Evolutionary conservation across 2,329 filamentous ascomycete species (phyloP).

Genomic region (Scedosporium minutisporum): DNA sequence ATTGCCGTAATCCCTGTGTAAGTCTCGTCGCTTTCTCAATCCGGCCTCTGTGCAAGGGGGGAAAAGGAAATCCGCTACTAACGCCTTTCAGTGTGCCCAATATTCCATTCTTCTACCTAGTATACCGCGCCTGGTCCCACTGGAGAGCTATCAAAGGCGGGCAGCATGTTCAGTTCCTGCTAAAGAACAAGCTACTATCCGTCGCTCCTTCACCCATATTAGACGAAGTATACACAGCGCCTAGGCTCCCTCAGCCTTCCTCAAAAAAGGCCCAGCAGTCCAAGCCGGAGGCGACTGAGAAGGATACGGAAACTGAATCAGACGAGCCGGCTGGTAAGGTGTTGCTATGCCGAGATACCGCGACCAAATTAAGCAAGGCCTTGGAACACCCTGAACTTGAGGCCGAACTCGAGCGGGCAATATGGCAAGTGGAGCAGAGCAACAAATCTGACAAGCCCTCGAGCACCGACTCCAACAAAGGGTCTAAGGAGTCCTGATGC

Average conservation of each 20-base stretch:
- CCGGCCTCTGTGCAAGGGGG: background rate
- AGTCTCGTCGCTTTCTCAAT: slow-evolving; percentile 24
- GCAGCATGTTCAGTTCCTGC: slow-evolving; percentile 72
- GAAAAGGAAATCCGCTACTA: background rate
- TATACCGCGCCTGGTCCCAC: slow-evolving; percentile 85
- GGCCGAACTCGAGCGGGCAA: slow-evolving; percentile 64
- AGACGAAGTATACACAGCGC: slow-evolving; percentile 57
- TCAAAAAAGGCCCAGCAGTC: slow-evolving; percentile 7
- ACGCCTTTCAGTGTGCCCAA: slow-evolving; percentile 62
- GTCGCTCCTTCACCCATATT: slow-evolving; percentile 58
- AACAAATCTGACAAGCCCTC: slow-evolving; percentile 29
- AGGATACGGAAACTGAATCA: slow-evolving; percentile 9
- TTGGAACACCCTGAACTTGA: slow-evolving; percentile 61
- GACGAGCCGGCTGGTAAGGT: background rate
- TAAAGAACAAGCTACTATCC: slow-evolving; percentile 61
- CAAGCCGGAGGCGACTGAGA: slow-evolving; percentile 2
- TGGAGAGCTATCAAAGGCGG: slow-evolving; percentile 80
- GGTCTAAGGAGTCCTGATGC: background rate
- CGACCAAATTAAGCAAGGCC: slow-evolving; percentile 29
- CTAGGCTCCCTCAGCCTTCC: slow-evolving; percentile 14
- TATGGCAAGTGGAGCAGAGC: slow-evolving; percentile 58
- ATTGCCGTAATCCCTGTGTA: slow-evolving; percentile 81
- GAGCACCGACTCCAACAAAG: background rate
- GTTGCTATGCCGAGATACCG: background rate
- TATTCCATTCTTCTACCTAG: slow-evolving; percentile 92